phyloP scores from a whole-genome alignment of 257 asterid genomes.

The Pogostemon cablin region DNA sequence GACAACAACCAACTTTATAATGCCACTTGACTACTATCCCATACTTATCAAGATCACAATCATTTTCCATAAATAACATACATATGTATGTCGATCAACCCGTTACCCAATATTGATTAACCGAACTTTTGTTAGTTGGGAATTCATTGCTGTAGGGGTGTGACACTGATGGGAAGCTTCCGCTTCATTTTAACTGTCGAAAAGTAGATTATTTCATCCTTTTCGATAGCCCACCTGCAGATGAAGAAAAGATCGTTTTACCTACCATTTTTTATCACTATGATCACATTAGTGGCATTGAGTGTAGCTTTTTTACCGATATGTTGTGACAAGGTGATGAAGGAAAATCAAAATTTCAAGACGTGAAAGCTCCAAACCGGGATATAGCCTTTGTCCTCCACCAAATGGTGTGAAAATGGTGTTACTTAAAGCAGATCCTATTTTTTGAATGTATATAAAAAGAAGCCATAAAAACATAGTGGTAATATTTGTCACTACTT shows the following conservation, averaged over 20 bases:
- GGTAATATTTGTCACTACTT: neutral
- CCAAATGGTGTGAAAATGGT: slow-evolving; percentile 87
- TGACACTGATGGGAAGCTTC: slow-evolving; percentile 86
- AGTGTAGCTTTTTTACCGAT: slow-evolving; percentile 44
- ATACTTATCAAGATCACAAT: slow-evolving; percentile 22
- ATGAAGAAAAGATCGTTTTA: slow-evolving; percentile 38
- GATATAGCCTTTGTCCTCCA: slow-evolving; percentile 97
- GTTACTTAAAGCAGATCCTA: slow-evolving; percentile 50
- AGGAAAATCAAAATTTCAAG: slow-evolving; percentile 90
- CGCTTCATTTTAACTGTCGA: slow-evolving; percentile 90
- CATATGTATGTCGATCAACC: neutral
- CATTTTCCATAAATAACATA: neutral
- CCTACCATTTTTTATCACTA: slow-evolving; percentile 29
- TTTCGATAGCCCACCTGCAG: slow-evolving; percentile 82
- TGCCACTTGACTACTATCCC: slow-evolving; percentile 15
- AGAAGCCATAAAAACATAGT: neutral
- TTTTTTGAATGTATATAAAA: slow-evolving; percentile 43
- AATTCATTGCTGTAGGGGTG: slow-evolving; percentile 51
- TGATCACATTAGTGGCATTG: neutral
- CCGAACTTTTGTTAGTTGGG: slow-evolving; percentile 33
- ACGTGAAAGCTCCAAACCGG: slow-evolving; percentile 90
- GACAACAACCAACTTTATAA: slow-evolving; percentile 46
- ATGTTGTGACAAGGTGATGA: slow-evolving; percentile 81
- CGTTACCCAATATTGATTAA: slow-evolving; percentile 20
- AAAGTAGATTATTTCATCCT: slow-evolving; percentile 80